phyloP scores from a whole-genome alignment of 208 protist species.

The Leishmania turanica region DNA sequence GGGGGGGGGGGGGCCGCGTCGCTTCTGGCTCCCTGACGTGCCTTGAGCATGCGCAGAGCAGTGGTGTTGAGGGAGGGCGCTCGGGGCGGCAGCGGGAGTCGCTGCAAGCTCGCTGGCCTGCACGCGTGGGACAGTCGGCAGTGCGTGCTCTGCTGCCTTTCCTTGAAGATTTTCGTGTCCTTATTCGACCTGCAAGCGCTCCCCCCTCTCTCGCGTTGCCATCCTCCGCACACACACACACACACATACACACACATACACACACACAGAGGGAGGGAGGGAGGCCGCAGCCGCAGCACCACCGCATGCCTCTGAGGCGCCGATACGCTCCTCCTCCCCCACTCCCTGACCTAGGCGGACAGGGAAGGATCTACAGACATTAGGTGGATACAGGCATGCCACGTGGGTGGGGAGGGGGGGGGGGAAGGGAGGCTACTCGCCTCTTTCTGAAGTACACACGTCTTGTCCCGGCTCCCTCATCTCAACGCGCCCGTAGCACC shows the following conservation, averaged over 20 bases:
- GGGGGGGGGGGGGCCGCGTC: not conserved
- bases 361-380: not conserved
- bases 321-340: not conserved
- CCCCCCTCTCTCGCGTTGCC: no score
- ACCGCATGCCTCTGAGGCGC: not conserved
- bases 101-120: not conserved
- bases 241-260: conserved; percentile 10
- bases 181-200: not conserved
- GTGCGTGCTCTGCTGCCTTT: not conserved
- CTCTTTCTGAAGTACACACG: not conserved
- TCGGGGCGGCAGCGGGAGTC: not conserved
- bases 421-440: not conserved
- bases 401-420: not conserved
- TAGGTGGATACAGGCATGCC: not conserved
- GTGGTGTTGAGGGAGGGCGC: not conserved
- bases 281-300: not conserved
- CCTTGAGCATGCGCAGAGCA: not conserved
- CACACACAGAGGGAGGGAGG: not conserved
- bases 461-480: not conserved
- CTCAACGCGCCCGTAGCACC: not conserved
- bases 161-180: not conserved
- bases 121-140: not conserved
- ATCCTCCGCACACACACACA: not conserved
- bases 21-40: not conserved
- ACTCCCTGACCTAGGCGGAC: not conserved